Conservation (phyloP, 2,329 filamentous ascomycete genomes). For the Didymella pomorum region DNA sequence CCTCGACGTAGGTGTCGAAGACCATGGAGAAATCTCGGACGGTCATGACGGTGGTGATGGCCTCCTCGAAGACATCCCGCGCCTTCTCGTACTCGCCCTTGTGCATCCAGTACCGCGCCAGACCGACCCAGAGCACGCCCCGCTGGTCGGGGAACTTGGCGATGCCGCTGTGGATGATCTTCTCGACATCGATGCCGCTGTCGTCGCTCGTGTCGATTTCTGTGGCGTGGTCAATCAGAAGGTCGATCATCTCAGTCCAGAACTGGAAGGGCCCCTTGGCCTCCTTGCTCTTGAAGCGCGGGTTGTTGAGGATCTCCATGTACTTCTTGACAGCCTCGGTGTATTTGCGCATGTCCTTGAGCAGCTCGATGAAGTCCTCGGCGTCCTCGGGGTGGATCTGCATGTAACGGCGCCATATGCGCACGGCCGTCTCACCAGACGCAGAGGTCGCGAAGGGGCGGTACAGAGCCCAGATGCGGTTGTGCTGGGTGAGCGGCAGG, state of each 20-base stretch:
- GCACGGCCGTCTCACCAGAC: slow-evolving; percentile 87
- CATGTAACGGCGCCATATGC: slow-evolving; percentile 95
- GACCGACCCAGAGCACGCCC: slow-evolving; percentile 91
- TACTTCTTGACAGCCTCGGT: slow-evolving; percentile 92
- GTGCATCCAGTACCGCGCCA: slow-evolving; percentile 97
- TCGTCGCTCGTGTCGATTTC: slow-evolving; percentile 83
- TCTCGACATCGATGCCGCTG: slow-evolving; percentile 86
- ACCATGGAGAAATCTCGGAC: slow-evolving; percentile 96
- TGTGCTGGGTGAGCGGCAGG: slow-evolving; percentile 92
- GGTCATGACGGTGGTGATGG: slow-evolving; percentile 97
- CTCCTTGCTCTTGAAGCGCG: slow-evolving; percentile 88
- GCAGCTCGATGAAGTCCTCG: slow-evolving; percentile 92
- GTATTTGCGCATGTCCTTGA: slow-evolving; percentile 81
- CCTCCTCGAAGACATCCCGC: slow-evolving; percentile 93
- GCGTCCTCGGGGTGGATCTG: slow-evolving; percentile 95
- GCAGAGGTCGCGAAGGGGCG: slow-evolving; percentile 90
- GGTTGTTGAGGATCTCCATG: slow-evolving; percentile 90
- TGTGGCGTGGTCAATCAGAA: slow-evolving; percentile 89
- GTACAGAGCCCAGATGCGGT: slow-evolving; percentile 93
- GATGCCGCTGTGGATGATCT: slow-evolving; percentile 92
- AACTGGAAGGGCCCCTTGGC: slow-evolving; percentile 95
- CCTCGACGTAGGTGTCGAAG: slow-evolving; percentile 95
- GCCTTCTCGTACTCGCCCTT: slow-evolving; percentile 91
- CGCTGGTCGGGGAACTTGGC: slow-evolving; percentile 89
- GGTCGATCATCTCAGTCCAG: slow-evolving; percentile 96